These are phyloP conservation scores for Paspalum vaginatum DNA, from an alignment of 176 grass and related monocot species.

Conservation along the genomic window DNA sequence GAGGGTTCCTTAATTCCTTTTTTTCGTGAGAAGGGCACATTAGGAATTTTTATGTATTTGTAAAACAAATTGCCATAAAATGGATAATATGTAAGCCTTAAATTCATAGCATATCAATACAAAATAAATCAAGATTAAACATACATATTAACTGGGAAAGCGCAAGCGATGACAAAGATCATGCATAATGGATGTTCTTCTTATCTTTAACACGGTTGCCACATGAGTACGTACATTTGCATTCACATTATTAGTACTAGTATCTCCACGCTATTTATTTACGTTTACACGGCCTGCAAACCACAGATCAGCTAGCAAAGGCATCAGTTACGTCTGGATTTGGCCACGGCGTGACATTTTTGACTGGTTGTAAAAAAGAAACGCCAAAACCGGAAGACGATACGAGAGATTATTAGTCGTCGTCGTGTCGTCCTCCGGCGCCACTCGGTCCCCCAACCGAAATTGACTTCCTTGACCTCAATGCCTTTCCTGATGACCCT, in stretches of 20 bases:
- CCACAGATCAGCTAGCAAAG: not conserved
- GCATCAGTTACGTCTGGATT: not conserved
- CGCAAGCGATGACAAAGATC: no score
- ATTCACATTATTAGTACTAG: not conserved
- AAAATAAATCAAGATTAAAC: no score
- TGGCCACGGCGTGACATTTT: slow-evolving; percentile 35
- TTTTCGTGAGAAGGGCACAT: no score
- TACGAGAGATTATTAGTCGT: slow-evolving; percentile 1
- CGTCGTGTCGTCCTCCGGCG: slow-evolving; percentile 32
- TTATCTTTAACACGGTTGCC: no score
- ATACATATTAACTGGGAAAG: no score
- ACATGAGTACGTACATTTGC: not conserved
- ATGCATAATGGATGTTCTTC: no score
- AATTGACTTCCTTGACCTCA: slow-evolving; percentile 51
- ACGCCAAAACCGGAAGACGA: slow-evolving; percentile 13
- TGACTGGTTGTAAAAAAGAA: slow-evolving; percentile 21
- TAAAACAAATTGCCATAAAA: no score
- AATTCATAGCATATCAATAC: no score
- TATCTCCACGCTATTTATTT: not conserved
- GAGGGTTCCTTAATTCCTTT: no score
- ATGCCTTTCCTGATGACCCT: slow-evolving; percentile 1
- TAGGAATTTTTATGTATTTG: no score
- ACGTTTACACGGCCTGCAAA: not conserved
- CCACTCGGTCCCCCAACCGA: slow-evolving; percentile 38
- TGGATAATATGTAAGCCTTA: no score